These are phyloP conservation scores for Solanum rostratum DNA, from an alignment of 257 asterid genomes.

Conservation along the genomic window DNA sequence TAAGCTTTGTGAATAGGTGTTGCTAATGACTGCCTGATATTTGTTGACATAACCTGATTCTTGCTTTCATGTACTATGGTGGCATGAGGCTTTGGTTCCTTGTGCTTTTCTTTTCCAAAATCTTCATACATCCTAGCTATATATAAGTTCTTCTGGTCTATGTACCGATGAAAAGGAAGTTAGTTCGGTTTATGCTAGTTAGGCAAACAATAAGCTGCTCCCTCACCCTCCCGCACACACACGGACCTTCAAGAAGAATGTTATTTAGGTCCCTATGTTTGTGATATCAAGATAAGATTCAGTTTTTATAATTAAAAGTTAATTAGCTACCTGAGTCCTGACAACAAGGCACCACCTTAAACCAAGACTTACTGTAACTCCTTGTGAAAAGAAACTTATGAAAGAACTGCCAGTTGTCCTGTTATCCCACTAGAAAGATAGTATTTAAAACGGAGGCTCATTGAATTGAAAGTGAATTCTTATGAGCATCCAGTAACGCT, in stretches of 20 bases:
- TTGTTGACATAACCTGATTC: not conserved
- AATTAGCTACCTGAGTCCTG: not conserved
- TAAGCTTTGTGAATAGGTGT: not conserved
- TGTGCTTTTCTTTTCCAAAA: not conserved
- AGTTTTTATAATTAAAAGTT: not conserved
- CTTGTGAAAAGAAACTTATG: not conserved
- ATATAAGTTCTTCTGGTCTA: not conserved
- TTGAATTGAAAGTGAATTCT: not conserved
- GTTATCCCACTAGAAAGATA: not conserved
- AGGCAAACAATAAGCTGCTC: not conserved
- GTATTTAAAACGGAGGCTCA: not conserved
- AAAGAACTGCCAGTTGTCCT: not conserved
- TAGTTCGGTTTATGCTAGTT: not conserved
- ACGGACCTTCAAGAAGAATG: not conserved
- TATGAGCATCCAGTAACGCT: not conserved
- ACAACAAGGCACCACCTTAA: not conserved
- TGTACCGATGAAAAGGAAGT: not conserved
- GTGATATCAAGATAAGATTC: not conserved
- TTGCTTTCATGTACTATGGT: not conserved
- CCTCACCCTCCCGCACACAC: not conserved
- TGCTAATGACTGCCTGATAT: not conserved
- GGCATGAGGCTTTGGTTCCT: not conserved
- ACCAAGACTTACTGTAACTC: not conserved
- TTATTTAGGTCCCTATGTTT: not conserved
- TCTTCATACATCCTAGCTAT: not conserved